Base-by-base conservation (phyloP, 305 asterid species). In the Lippia alba region DNA sequence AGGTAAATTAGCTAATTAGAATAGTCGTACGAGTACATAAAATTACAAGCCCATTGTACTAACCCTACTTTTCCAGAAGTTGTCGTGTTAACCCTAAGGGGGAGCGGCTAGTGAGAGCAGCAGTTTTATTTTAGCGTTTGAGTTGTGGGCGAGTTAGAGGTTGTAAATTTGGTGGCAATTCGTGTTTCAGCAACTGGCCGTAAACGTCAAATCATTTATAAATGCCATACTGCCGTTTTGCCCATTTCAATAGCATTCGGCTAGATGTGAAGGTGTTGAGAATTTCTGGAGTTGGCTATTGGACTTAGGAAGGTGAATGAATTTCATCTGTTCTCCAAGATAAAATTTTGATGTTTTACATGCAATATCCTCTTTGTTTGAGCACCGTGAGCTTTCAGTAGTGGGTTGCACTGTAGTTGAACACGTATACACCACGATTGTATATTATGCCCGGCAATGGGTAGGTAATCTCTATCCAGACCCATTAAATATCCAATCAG, bases 131-230 rank as follows among this genome's bases (percentile, higher is more conserved):
- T 71, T 4, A 61, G 77, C 60, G 80, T 78, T 80, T 73, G 85
- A 76, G 83, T 67, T 73, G 83, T 80, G 73, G 72, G 67, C 73
- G 66, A 78, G 70, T 66, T 66, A 45, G 67, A 45, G 46, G 72
- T 69, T 77, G 84, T 83, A 83, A 75, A 78, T 77, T 64, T 59
- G 56, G 56, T 63, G 67, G 51, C 73, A 57, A 72, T 76, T 69
- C 73, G 81, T 79, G 74, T 75, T 76, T 70, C 68, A 64, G 67
- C 69, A 67, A 66, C 75, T 60, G 67, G 67, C 74, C 56, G 67
- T 76, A 56, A 73, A 71, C 56, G 48, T 69, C 61, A 17, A 24
- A 51, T 48, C 67, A 62, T 78, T 55, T 57, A 58, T 68, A 46
- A 20, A 74, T 74, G 48, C 66, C 57, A 64, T 51, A 20, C 69